These are phyloP conservation scores for Ogataea paraovalis DNA, from an alignment of 805 yeast species.

Conservation along the genomic window DNA sequence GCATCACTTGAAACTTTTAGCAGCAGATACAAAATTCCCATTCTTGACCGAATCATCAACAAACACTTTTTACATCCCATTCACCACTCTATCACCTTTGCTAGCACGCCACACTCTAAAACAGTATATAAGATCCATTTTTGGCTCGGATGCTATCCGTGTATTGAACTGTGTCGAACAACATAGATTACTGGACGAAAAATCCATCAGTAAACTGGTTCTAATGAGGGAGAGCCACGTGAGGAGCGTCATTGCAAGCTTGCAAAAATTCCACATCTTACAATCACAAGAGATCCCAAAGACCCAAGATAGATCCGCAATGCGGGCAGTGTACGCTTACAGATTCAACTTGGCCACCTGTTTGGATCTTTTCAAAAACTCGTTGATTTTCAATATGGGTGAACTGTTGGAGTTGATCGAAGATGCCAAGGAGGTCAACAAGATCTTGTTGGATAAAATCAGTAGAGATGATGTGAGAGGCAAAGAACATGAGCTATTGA, in stretches of 20 bases:
- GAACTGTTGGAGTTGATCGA: slow-evolving; percentile 47
- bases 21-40: slow-evolving; percentile 46
- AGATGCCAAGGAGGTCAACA: slow-evolving; percentile 52
- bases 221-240: slow-evolving; percentile 75
- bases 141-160: slow-evolving; percentile 67
- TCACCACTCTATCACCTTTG: slow-evolving; percentile 41
- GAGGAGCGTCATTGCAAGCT: slow-evolving; percentile 61
- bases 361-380: slow-evolving; percentile 34
- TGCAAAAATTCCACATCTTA: slow-evolving; percentile 65
- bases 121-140: slow-evolving; percentile 51
- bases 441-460: slow-evolving; percentile 69
- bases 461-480: slow-evolving; percentile 89
- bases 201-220: slow-evolving; percentile 69
- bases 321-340: slow-evolving; percentile 80
- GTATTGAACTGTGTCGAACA: slow-evolving; percentile 73
- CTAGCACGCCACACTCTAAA: slow-evolving; percentile 52
- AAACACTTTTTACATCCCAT: slow-evolving; percentile 63
- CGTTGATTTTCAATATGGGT: slow-evolving; percentile 51
- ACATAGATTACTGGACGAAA: slow-evolving; percentile 76
- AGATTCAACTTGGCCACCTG: slow-evolving; percentile 42
- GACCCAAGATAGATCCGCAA: slow-evolving; percentile 86
- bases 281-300: slow-evolving; percentile 94
- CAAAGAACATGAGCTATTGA: slow-evolving; percentile 65
- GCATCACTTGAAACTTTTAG: slow-evolving; percentile 66
- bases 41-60: slow-evolving; percentile 57